Base-by-base conservation (phyloP, 2,329 filamentous ascomycete genomes). In the Dothidotthia symphoricarpi region DNA sequence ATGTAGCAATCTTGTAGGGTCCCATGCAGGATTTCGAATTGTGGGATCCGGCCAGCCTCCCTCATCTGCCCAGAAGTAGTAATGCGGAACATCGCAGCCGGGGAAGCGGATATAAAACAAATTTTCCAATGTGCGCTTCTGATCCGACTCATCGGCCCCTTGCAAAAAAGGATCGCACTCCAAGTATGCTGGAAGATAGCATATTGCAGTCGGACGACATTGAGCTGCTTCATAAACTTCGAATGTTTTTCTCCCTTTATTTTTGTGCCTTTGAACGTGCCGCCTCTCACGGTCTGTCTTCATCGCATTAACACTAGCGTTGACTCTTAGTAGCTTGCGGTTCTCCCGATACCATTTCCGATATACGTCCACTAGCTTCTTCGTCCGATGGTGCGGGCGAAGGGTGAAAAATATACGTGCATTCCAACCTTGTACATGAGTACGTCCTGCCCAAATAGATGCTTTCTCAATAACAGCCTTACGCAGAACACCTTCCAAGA, bases 81-180 rank as follows among this genome's bases (percentile, higher is more conserved):
- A 66, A 31, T 61, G 58, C 14, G 63, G 63, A 1, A 66, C 34
- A 30, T 59, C 51, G 26, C 53, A 57, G 2, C 51, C 50, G 2
- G 29, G 39, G 24, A 63, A 61, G 9, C 57, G 49, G 1, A 66
- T 44, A 25, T 49, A 66, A 31, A 51, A 61, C 12, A 66, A 26
- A 10, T 51, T 57, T 1, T 52, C 46, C 1, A 62, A 26, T 3
- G 29, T 29, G 7, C 29, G 33, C 12, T 37, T 4, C 2, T 13
- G 14, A 11, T 45, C 15, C 14, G 24, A 16, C 9, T 40, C 17
- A 1, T 24, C 9, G 10, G 4, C 4, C 6, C 2, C 9, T 7
- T 30, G 3, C 6, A 30, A 32, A 26, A 10, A 25, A 16, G 14
- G 15, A 4, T 41, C 40, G 29, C 46, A 57, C 17, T 56, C 53